phyloP scores from a whole-genome alignment of 352 stramenopile species.

The Globisporangium camurandrum region DNA sequence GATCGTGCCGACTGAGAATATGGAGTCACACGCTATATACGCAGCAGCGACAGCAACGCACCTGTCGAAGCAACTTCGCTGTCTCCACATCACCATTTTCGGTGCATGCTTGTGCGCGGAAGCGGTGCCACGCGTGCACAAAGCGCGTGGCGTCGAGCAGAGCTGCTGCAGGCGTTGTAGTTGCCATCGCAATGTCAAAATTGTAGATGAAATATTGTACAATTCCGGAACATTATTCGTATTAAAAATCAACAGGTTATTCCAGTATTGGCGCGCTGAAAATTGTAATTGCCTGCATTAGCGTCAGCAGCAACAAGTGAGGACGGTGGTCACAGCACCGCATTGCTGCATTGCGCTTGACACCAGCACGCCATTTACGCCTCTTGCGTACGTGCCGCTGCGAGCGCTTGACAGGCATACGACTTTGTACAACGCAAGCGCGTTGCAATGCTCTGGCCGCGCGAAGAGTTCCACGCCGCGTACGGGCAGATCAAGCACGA shows the following conservation, averaged over 20 bases:
- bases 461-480: conserved; percentile 78
- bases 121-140: conserved; percentile 46
- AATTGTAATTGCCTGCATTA: too few relatives aligned
- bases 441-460: conserved; percentile 68
- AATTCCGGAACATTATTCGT: too few relatives aligned
- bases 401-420: background rate
- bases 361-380: too few relatives aligned
- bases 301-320: too few relatives aligned
- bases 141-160: conserved; percentile 49
- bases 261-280: too few relatives aligned
- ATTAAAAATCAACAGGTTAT: too few relatives aligned
- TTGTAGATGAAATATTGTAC: too few relatives aligned
- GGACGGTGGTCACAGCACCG: too few relatives aligned
- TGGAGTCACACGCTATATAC: too few relatives aligned
- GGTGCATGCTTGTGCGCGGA: conserved; percentile 6
- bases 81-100: background rate
- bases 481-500: conserved; percentile 82
- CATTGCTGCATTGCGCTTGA: too few relatives aligned
- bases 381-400: background rate
- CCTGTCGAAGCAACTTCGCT: conserved; percentile 4
- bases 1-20: background rate
- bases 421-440: too few relatives aligned
- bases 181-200: background rate
- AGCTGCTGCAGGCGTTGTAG: background rate
- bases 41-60: background rate